Evolutionary conservation across 306 rosid genomes (phyloP), one percentile per base, ranked within the genome.

Genomic region (Vicia sativa): DNA sequence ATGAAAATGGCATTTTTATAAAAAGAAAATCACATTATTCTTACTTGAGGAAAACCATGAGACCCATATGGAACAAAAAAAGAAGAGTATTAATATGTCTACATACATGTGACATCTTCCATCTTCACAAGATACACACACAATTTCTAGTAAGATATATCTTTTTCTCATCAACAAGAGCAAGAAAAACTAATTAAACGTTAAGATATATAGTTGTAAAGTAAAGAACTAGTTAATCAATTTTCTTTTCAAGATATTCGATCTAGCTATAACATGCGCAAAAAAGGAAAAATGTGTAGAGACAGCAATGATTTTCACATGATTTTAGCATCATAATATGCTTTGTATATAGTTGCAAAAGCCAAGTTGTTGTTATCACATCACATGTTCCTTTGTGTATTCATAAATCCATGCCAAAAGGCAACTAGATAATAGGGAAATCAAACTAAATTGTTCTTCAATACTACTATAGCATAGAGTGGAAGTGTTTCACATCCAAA

Each of bases 1-100:
- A 25, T 59, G 15, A 9, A 43, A 46, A 41, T 56, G 71, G 7
- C 72, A 68, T 19, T 29, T 74, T 42, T 9, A 7, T 66, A 53
- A 11, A n/a, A 14, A 14, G 55, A 63, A 29, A 63, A 31, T 57
- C 77, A 89, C 81, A 78, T 79, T 74, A 76, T 76, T 79, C 71
- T 78, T 71, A 10, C 62, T 12, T 35, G 10, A 38, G 29, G 28
- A 68, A 68, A 50, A 48, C 52, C 54, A 10, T 16, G 56, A 18
- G n/a, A 0, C 13, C 31, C 57, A 52, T 9, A 19, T 52, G 14
- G 31, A 49, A 52, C n/a, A 19, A 9, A 38, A 61, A 61, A 21
- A 21, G 3, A 21, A 21, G 3, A 21, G 6, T 11, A 42, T 50
- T 2, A 8, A 60, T 56, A 14, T 18, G 25, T 56, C 49, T 23